Evolutionary conservation across 2,329 filamentous ascomycete species (phyloP).

Genomic region (Grosmannia huntii): DNA sequence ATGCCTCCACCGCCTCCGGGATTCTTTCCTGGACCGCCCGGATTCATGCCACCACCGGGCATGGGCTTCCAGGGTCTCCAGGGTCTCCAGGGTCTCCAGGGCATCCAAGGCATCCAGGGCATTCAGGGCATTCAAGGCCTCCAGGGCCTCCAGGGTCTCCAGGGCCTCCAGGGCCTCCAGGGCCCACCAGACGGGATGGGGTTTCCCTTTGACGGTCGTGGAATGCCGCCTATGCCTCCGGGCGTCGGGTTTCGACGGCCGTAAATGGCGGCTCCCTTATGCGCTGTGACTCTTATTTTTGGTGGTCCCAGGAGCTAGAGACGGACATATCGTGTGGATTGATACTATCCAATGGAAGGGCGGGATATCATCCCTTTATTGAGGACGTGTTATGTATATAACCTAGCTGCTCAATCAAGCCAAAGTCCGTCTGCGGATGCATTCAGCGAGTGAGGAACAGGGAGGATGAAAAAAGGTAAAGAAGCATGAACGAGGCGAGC

Average conservation of each 20-base stretch:
- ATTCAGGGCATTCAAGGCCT: too few species aligned
- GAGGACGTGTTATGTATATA: background rate
- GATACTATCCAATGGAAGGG: background rate
- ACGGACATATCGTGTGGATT: background rate
- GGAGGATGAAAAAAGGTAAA: too few species aligned
- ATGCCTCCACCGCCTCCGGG: slow-evolving; percentile 45
- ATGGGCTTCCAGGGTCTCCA: slow-evolving; percentile 41
- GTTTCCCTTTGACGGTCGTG: slow-evolving; percentile 39
- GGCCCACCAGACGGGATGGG: slow-evolving; percentile 36
- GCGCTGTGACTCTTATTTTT: background rate
- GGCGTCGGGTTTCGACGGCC: slow-evolving; percentile 9
- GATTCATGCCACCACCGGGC: slow-evolving; percentile 40
- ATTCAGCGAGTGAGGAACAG: too few species aligned
- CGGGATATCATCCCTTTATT: background rate
- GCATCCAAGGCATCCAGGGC: slow-evolving; percentile 32
- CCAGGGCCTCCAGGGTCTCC: too few species aligned
- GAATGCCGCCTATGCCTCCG: slow-evolving; percentile 15
- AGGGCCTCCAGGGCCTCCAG: slow-evolving; percentile 29
- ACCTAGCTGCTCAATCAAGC: background rate
- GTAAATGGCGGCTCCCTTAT: too few species aligned
- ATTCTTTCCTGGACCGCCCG: slow-evolving; percentile 34
- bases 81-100: too few species aligned
- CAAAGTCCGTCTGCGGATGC: background rate
- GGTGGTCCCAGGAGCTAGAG: background rate
- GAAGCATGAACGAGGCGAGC: too few species aligned